These are phyloP conservation scores for Gentiana macrophylla DNA, from an alignment of 257 asterid species.

Conservation along the genomic window DNA sequence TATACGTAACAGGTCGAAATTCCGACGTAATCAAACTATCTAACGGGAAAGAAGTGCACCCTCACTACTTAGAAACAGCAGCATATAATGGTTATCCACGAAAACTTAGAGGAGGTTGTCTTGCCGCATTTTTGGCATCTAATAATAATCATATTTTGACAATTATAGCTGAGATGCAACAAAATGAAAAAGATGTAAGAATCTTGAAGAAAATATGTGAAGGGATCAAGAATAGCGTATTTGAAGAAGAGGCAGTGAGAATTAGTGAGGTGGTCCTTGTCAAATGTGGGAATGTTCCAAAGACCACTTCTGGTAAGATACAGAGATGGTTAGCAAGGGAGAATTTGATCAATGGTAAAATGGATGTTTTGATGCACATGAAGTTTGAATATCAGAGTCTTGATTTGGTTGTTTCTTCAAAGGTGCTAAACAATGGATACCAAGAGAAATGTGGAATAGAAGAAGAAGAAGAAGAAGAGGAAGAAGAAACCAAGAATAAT, in stretches of 20 bases:
- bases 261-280: slow-evolving; percentile 52
- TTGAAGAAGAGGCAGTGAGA: slow-evolving; percentile 26
- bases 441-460: slow-evolving; percentile 3
- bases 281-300: slow-evolving; percentile 47
- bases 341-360: slow-evolving; percentile 22
- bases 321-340: slow-evolving; percentile 60
- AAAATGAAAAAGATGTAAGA: slow-evolving; percentile 8
- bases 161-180: slow-evolving; percentile 51
- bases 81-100: slow-evolving; percentile 30
- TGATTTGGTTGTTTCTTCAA: neutral
- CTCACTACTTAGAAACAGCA: slow-evolving; percentile 68
- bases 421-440: slow-evolving; percentile 5
- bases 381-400: slow-evolving; percentile 19
- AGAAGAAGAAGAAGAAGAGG: neutral
- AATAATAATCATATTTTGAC: slow-evolving; percentile 8
- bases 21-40: slow-evolving; percentile 37
- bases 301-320: slow-evolving; percentile 77
- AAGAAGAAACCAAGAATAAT: neutral
- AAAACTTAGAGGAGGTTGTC: slow-evolving; percentile 51
- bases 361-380: slow-evolving; percentile 33
- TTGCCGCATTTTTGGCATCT: slow-evolving; percentile 32
- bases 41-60: slow-evolving; percentile 31
- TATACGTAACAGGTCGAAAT: slow-evolving; percentile 52
- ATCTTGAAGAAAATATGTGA: slow-evolving; percentile 30
- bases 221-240: slow-evolving; percentile 24